phyloP scores from a whole-genome alignment of 495 filamentous ascomycete genomes.

The Oleoguttula mirabilis region DNA sequence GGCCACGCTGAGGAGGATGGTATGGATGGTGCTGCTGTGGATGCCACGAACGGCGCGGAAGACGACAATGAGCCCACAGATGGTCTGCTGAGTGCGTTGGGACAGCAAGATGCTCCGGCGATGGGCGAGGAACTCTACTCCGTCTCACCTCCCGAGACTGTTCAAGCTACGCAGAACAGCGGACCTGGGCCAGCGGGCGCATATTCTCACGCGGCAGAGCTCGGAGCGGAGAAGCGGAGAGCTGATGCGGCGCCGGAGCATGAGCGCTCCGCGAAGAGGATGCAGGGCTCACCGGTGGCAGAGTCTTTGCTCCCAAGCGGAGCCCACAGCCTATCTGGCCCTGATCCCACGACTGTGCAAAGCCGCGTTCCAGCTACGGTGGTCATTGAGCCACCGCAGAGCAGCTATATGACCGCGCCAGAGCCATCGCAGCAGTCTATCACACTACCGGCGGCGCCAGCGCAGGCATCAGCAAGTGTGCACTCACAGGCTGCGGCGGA shows the following conservation, averaged over 20 bases:
- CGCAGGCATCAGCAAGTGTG: background rate
- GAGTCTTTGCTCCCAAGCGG: no score
- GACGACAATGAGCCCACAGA: conserved; percentile 13
- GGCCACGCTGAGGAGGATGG: conserved; percentile 3
- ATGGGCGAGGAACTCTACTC: conserved; percentile 5
- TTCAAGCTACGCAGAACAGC: no score
- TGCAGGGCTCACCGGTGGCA: no score
- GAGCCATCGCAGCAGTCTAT: conserved; percentile 4
- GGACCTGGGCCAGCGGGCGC: no score
- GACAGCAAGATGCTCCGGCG: background rate
- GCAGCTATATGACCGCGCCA: conserved; percentile 9
- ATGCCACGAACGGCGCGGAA: background rate
- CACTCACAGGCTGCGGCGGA: conserved; percentile 1
- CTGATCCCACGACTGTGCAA: no score
- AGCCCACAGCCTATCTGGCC: no score
- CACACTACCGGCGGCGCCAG: background rate
- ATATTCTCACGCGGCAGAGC: no score
- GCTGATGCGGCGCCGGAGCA: no score
- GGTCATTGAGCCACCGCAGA: conserved; percentile 4
- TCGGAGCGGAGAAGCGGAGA: no score
- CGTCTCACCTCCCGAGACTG: no score
- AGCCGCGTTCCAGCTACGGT: no score
- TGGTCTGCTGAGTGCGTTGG: background rate
- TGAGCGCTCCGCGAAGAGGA: no score
- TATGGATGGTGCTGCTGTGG: background rate